Evolutionary conservation across 495 filamentous ascomycete genomes (phyloP).

Genomic region (Penicillium canescens): DNA sequence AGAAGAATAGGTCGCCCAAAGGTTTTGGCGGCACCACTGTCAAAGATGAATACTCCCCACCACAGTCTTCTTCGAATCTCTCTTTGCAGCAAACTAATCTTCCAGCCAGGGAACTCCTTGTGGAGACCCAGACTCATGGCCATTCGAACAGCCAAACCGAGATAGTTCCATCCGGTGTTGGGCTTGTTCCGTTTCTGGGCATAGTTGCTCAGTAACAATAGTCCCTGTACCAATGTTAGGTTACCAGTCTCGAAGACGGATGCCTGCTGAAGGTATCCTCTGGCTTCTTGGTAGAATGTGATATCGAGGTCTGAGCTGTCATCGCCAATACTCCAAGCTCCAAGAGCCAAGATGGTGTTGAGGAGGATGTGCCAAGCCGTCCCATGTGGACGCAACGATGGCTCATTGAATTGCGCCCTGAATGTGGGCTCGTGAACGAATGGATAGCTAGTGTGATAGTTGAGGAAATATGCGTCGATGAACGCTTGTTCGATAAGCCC

Average conservation of each 20-base stretch:
- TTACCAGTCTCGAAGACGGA: slow-evolving; percentile 54
- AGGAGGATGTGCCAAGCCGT: slow-evolving; percentile 54
- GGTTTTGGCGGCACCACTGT: slow-evolving; percentile 49
- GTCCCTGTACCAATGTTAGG: slow-evolving; percentile 50
- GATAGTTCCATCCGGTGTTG: slow-evolving; percentile 57
- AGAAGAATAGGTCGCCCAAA: slow-evolving; percentile 49
- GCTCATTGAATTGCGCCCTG: slow-evolving; percentile 53
- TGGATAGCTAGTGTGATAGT: slow-evolving; percentile 56
- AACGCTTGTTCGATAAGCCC: slow-evolving; percentile 47
- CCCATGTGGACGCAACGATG: slow-evolving; percentile 47
- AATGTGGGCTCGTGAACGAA: slow-evolving; percentile 57
- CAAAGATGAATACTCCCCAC: slow-evolving; percentile 52
- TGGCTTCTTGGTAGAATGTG: slow-evolving; percentile 48
- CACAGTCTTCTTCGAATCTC: slow-evolving; percentile 47
- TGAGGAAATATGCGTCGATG: slow-evolving; percentile 53
- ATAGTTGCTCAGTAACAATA: slow-evolving; percentile 54
- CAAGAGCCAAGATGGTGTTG: slow-evolving; percentile 52
- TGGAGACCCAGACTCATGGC: slow-evolving; percentile 56
- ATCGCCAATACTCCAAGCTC: slow-evolving; percentile 52
- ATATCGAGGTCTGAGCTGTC: slow-evolving; percentile 50
- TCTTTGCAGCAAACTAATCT: slow-evolving; percentile 50
- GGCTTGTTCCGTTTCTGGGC: slow-evolving; percentile 57
- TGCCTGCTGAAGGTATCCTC: slow-evolving; percentile 43
- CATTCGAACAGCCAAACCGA: slow-evolving; percentile 52
- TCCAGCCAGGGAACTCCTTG: slow-evolving; percentile 56